These are phyloP conservation scores for Pichia kluyveri DNA, from an alignment of 805 yeast genomes.

Conservation along the genomic window DNA sequence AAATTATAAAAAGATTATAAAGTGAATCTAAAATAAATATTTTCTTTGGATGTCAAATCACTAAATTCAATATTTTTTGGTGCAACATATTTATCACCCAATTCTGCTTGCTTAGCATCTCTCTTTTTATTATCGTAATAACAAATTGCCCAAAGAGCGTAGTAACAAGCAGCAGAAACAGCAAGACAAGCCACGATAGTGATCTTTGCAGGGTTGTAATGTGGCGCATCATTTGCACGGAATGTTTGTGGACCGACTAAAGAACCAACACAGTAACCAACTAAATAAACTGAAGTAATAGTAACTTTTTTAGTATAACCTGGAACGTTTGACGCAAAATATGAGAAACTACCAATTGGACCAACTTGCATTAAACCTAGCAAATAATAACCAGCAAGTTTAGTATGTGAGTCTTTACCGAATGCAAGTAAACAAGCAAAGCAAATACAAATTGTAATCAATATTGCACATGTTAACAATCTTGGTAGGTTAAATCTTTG, in stretches of 20 bases:
- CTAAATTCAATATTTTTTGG: constrained; percentile 10
- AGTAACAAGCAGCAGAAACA: constrained; percentile 3
- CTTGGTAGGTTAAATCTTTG: constrained; percentile 7
- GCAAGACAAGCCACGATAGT: constrained; percentile 12
- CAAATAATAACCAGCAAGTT: constrained; percentile 17
- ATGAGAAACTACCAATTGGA: constrained; percentile 22
- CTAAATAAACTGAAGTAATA: constrained; percentile 34
- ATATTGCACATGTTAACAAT: constrained; percentile 16
- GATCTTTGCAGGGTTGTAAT: constrained; percentile 10
- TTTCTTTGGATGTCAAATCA: constrained; percentile 11
- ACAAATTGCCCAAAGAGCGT: constrained; percentile 4
- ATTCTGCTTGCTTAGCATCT: constrained; percentile 5
- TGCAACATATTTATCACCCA: constrained; percentile 8
- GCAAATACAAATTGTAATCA: constrained; percentile 16
- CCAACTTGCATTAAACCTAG: constrained; percentile 18
- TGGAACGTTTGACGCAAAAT: constrained; percentile 39
- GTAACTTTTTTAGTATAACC: constrained; percentile 51
- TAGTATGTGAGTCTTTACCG: constrained; percentile 16
- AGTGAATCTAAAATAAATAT: constrained; percentile 8
- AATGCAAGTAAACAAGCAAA: constrained; percentile 28
- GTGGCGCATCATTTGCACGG: constrained; percentile 33
- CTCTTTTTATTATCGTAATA: constrained; percentile 1
- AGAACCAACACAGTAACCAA: constrained; percentile 48
- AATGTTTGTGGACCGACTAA: constrained; percentile 48
- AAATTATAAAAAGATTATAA: neutral